Evolutionary conservation across 805 yeast genomes (phyloP).

Genomic region (Kodamaea leandrae): DNA sequence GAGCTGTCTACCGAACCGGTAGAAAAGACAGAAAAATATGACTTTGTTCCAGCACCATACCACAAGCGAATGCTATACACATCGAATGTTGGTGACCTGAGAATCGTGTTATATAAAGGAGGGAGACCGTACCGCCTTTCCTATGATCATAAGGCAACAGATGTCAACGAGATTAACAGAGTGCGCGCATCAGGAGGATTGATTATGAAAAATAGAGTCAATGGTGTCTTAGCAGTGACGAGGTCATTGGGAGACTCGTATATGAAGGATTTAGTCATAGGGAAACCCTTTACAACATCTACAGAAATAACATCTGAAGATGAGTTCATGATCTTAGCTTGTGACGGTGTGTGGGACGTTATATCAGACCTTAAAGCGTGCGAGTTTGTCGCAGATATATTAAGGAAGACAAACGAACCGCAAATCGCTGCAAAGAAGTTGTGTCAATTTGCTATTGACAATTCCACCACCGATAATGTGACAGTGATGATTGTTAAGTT

Average conservation of each 20-base stretch:
- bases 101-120: slow-evolving; percentile 74
- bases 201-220: slow-evolving; percentile 85
- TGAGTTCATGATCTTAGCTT: slow-evolving; percentile 82
- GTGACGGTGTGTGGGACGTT: slow-evolving; percentile 98
- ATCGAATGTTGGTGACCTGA: slow-evolving; percentile 93
- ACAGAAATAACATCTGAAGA: slow-evolving; percentile 68
- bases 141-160: slow-evolving; percentile 93
- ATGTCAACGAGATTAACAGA: slow-evolving; percentile 69
- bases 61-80: slow-evolving; percentile 81
- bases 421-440: slow-evolving; percentile 63
- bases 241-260: slow-evolving; percentile 92
- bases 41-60: slow-evolving; percentile 44
- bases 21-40: slow-evolving; percentile 32
- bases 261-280: slow-evolving; percentile 84
- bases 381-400: slow-evolving; percentile 54
- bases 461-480: slow-evolving; percentile 84
- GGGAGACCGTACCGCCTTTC: slow-evolving; percentile 76
- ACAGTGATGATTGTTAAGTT: slow-evolving; percentile 85
- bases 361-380: slow-evolving; percentile 83
- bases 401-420: slow-evolving; percentile 44
- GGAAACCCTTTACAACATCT: slow-evolving; percentile 88
- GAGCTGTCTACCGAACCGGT: slow-evolving; percentile 4
- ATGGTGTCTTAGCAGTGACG: slow-evolving; percentile 93
- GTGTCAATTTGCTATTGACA: slow-evolving; percentile 70
- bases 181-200: slow-evolving; percentile 80